phyloP scores from a whole-genome alignment of 2,329 filamentous ascomycete species.

The Lecanicillium sp. region DNA sequence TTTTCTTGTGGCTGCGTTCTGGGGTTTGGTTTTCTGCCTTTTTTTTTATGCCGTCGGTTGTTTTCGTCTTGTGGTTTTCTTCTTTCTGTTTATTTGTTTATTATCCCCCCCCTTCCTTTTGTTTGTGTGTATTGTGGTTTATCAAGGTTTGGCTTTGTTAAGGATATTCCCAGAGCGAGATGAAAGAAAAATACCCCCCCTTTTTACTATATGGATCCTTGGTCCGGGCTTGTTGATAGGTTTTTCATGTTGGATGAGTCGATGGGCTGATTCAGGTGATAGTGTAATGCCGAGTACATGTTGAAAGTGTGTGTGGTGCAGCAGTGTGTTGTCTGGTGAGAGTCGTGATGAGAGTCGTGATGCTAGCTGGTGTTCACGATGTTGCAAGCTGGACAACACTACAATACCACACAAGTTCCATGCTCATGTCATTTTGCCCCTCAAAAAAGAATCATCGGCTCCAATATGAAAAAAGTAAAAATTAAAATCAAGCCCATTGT shows the following conservation, averaged over 20 bases:
- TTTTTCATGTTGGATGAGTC: neutral
- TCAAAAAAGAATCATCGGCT: no score
- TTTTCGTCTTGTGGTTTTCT: constrained; percentile 11
- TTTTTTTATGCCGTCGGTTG: constrained; percentile 8
- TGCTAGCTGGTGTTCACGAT: no score
- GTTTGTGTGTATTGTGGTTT: constrained; percentile 12
- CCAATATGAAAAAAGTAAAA: no score
- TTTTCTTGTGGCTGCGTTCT: constrained; percentile 13
- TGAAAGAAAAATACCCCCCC: constrained; percentile 12
- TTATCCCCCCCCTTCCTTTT: constrained; percentile 7
- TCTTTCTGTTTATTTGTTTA: constrained; percentile 12
- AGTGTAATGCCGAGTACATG: no score
- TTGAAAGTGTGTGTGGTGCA: no score
- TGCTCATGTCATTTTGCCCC: no score
- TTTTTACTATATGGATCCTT: neutral
- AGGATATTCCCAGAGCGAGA: constrained; percentile 14
- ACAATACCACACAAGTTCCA: no score
- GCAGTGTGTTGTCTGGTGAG: no score
- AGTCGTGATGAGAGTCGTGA: no score
- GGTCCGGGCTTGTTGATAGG: neutral
- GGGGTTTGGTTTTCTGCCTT: constrained; percentile 7
- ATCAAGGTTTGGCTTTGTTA: constrained; percentile 6
- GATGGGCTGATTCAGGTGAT: neutral
- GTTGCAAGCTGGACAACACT: no score
- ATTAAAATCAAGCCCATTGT: no score